A percentile compares a stretch with the other conserved stretches of the same genome.
Conservation (phyloP, 495 filamentous ascomycete genomes). For the Neurospora hispaniola region DNA sequence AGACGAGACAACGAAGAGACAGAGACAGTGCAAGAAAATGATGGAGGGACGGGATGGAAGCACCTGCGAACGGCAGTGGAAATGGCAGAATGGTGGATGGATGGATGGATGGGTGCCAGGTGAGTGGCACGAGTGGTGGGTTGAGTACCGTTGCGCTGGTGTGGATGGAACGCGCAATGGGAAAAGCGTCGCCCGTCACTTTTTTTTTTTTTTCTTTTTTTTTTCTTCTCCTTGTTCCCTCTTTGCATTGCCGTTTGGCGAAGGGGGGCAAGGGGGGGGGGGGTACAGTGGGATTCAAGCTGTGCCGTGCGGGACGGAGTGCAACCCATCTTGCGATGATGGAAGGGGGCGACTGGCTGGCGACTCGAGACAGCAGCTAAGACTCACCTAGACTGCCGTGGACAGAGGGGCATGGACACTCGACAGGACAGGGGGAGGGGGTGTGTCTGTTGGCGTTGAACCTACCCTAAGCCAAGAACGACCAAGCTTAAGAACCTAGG, state of each 20-base stretch:
- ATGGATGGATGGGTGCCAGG: no score
- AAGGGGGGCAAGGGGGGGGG: conserved; percentile 4
- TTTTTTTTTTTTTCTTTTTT: conserved; percentile 8
- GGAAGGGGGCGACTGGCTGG: conserved; percentile 20
- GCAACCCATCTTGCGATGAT: conserved; percentile 12
- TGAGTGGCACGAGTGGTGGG: background rate
- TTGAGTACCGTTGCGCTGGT: background rate
- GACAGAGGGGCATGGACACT: conserved; percentile 5
- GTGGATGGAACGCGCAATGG: conserved; percentile 1
- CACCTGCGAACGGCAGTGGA: background rate
- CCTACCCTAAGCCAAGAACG: background rate
- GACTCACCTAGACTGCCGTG: no score
- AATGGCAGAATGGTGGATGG: background rate
- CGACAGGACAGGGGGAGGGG: background rate
- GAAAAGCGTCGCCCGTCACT: background rate
- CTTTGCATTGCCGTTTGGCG: no score
- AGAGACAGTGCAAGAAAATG: background rate
- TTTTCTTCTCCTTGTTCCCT: conserved; percentile 8
- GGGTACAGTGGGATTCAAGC: background rate
- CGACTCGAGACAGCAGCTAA: conserved; percentile 10
- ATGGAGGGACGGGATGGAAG: background rate
- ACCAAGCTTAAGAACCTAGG: background rate
- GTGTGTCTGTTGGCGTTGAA: background rate
- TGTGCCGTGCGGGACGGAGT: no score
- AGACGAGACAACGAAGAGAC: background rate